Evolutionary conservation across 345 rosid species (phyloP).

Genomic region (Crucihimalaya himalaica): DNA sequence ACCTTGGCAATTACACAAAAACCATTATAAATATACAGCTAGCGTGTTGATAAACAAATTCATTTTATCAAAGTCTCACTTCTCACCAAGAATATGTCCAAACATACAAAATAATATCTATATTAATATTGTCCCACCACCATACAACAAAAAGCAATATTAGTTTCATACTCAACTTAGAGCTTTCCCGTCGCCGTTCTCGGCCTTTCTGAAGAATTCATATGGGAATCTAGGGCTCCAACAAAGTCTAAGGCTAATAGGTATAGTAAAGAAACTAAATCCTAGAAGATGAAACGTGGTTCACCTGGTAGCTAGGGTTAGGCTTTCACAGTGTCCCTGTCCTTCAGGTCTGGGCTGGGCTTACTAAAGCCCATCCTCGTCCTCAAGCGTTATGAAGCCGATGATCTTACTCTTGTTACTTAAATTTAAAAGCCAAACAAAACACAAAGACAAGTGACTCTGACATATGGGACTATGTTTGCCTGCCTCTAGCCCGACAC

Average conservation of each 20-base stretch:
- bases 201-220: too few relatives aligned
- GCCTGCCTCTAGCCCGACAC: constrained; percentile 31
- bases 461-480: constrained; percentile 19
- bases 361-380: not conserved
- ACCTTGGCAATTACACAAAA: constrained; percentile 77
- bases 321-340: too few relatives aligned
- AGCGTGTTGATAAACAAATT: constrained; percentile 45
- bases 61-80: too few relatives aligned
- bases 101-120: too few relatives aligned
- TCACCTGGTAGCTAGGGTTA: too few relatives aligned
- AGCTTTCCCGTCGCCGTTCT: not conserved
- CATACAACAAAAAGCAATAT: not conserved
- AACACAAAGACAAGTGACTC: not conserved
- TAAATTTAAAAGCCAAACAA: not conserved
- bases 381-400: not conserved
- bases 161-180: not conserved
- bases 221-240: too few relatives aligned
- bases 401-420: too few relatives aligned
- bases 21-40: constrained; percentile 65
- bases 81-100: constrained; percentile 20
- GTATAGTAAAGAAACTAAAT: too few relatives aligned
- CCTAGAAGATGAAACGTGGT: not conserved
- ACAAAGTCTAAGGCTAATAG: too few relatives aligned
- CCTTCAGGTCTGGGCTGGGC: not conserved
- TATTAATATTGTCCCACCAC: not conserved